Conservation (phyloP, 2,329 filamentous ascomycete species). For the Amesomyces nigricolor region DNA sequence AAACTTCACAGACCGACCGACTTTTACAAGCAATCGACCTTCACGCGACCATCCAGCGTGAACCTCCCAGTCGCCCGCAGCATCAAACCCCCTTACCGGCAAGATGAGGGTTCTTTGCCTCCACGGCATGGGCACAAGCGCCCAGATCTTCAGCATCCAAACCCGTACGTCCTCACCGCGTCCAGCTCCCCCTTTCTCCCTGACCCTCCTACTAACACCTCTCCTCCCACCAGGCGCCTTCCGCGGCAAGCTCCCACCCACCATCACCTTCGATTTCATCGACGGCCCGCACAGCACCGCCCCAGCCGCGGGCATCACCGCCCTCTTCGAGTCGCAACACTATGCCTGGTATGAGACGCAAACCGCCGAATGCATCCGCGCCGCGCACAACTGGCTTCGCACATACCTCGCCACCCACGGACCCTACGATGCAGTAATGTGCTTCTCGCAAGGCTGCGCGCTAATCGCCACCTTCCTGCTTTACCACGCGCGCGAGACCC, state of each 20-base stretch:
- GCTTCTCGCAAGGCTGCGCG: constrained; percentile 37
- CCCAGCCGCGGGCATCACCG: constrained; percentile 32
- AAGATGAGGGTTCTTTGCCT: constrained; percentile 34
- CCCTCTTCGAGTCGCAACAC: constrained; percentile 29
- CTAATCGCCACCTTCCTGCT: constrained; percentile 37
- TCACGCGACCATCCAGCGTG: too few species aligned
- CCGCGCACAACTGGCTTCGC: constrained; percentile 34
- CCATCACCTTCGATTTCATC: constrained; percentile 33
- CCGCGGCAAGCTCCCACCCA: constrained; percentile 30
- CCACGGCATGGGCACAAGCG: constrained; percentile 36
- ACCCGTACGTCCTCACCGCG: constrained; percentile 22
- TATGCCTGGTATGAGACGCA: constrained; percentile 30
- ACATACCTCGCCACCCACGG: constrained; percentile 31
- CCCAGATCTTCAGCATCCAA: constrained; percentile 33
- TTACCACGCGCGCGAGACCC: constrained; percentile 33
- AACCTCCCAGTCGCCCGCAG: too few species aligned
- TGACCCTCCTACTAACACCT: background rate
- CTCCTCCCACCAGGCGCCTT: constrained; percentile 29
- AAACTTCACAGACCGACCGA: too few species aligned
- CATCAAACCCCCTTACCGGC: background rate
- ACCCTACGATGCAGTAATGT: constrained; percentile 34
- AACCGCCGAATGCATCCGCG: constrained; percentile 30
- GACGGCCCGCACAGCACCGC: constrained; percentile 31
- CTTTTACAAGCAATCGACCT: too few species aligned
- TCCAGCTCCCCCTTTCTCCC: background rate